Evolutionary conservation across 2,329 filamentous ascomycete genomes (phyloP), one percentile per base, ranked within the genome.

Genomic region (Teratosphaeriaceae sp.): DNA sequence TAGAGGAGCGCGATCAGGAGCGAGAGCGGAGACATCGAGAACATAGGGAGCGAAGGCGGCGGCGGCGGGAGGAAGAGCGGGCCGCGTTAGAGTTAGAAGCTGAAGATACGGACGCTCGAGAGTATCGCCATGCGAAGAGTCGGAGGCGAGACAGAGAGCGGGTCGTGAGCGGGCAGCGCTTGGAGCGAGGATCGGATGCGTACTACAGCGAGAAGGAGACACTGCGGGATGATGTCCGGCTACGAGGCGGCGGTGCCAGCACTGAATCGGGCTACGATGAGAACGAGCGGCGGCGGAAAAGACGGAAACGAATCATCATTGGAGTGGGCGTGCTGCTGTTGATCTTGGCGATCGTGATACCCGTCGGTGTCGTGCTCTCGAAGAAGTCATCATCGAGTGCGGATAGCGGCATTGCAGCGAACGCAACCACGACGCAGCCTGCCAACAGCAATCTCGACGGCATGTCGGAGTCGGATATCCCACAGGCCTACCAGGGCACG

Each of bases 401-500:
- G 5, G 42, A 30, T 42, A 66, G 46, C 11, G 44, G 40, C 20
- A 45, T 30, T 3, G 41, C 46, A 16, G 48, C 58, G 19, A 48
- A 53, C 7, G 48, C 50, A 35, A 47, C 55, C 0, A 39, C 53
- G 2, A 44, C 51, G 12, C 57, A 60, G 38, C 70, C 71, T 1
- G 46, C 61, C 3, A 74, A 71, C 50, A 63, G 56, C 46, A 72
- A 74, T 38, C 60, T 74, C 3, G 55, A 69, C 9, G 65, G 64
- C 37, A 61, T 72, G 13, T 66, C 66, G 11, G 57, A 67, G 18
- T 57, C 62, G 46, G 64, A 62, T 43, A 70, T 74, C 26, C 71
- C 71, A 1, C 66, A 69, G 44, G 73, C 73, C 48, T 88, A 79
- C 56, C 80, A 78, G 63, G 87, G 81, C 12, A 86, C 84, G 2